phyloP scores from a whole-genome alignment of 805 yeast species.

The Brettanomyces anomalus region DNA sequence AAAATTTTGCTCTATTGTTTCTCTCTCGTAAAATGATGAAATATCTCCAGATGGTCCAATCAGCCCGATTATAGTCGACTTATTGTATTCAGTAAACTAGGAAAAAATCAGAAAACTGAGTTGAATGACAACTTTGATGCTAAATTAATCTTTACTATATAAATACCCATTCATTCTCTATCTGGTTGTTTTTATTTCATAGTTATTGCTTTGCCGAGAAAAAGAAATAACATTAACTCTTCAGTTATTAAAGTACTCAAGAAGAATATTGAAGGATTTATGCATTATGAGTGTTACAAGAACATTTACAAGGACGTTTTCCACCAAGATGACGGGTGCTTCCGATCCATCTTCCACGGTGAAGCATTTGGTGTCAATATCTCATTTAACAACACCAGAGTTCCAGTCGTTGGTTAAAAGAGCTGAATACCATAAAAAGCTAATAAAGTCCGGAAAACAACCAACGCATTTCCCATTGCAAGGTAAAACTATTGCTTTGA shows the following conservation, averaged over 20 bases:
- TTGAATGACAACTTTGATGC: no score
- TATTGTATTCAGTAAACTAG: no score
- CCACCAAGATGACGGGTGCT: conserved; percentile 15
- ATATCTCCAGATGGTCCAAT: no score
- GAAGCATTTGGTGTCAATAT: conserved; percentile 76
- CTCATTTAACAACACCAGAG: conserved; percentile 68
- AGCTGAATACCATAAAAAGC: conserved; percentile 59
- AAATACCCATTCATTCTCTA: neutral
- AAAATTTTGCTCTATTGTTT: neutral
- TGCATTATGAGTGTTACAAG: conserved; percentile 8
- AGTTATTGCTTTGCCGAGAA: neutral
- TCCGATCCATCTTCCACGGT: conserved; percentile 13
- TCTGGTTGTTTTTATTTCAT: neutral
- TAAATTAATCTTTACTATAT: no score
- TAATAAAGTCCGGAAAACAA: conserved; percentile 47
- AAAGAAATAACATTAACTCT: neutral
- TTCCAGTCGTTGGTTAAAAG: conserved; percentile 61
- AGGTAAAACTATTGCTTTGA: conserved; percentile 75
- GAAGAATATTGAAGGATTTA: neutral
- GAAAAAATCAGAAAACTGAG: no score
- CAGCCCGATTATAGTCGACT: neutral
- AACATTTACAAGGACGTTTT: conserved; percentile 22
- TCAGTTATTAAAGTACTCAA: neutral
- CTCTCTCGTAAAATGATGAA: neutral
- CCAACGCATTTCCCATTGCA: conserved; percentile 40